These are phyloP conservation scores for Dendrostoma leiphaemia DNA, from an alignment of 2,329 filamentous ascomycete genomes.

Conservation along the genomic window DNA sequence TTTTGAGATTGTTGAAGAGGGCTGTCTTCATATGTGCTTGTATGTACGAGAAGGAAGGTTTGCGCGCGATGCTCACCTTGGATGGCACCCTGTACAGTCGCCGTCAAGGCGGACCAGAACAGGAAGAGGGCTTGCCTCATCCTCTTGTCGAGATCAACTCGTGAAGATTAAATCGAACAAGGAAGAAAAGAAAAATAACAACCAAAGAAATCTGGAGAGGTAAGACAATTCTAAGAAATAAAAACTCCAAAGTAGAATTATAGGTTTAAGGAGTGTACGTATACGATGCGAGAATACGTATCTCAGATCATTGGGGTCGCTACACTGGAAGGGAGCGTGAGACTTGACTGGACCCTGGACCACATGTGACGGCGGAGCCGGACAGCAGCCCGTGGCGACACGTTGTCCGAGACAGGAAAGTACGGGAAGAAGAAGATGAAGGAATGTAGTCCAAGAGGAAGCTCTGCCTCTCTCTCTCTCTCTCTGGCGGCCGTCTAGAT, in stretches of 20 bases:
- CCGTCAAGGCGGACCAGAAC: conserved; percentile 9
- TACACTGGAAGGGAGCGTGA: no score
- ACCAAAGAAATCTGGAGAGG: neutral
- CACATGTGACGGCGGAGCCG: neutral
- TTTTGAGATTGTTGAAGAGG: neutral
- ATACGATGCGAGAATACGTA: neutral
- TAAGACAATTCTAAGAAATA: neutral
- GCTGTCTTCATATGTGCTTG: neutral
- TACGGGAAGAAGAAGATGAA: no score
- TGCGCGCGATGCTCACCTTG: neutral
- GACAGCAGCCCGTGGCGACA: neutral
- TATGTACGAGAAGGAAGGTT: neutral
- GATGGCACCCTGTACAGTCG: neutral
- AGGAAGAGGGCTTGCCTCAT: conserved; percentile 13
- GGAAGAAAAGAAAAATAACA: neutral
- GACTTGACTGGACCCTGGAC: no score
- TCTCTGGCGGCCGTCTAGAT: no score
- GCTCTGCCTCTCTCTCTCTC: no score
- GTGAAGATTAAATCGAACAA: neutral
- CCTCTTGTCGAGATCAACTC: neutral
- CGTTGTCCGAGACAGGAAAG: no score
- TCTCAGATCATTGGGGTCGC: neutral
- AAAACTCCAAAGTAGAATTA: no score
- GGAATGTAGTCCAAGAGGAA: no score
- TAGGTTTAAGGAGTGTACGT: neutral